phyloP scores from a whole-genome alignment of 306 rosid species.

The Luffa acutangula region DNA sequence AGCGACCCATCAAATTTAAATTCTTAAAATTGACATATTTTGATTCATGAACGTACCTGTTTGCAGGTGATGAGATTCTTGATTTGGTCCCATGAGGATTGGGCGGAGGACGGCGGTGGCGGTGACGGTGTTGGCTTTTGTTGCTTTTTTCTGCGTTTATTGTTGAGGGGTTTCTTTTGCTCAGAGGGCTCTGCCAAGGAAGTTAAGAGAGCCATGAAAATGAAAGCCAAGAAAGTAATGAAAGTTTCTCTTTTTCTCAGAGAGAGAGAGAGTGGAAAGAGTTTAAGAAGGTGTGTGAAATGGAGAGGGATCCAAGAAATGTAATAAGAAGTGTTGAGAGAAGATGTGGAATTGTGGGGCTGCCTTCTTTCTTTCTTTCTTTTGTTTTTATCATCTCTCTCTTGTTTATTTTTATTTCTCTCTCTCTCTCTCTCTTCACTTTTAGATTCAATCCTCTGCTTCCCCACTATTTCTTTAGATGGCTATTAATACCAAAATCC shows the following conservation, averaged over 20 bases:
- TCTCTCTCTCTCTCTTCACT: not conserved
- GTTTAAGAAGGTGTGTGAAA: not conserved
- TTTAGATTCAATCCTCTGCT: not conserved
- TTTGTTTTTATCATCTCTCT: not conserved
- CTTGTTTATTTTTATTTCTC: not conserved
- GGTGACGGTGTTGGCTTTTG: constrained; percentile 22
- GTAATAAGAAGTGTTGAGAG: not conserved
- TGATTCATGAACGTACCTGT: constrained; percentile 23
- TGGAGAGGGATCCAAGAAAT: not conserved
- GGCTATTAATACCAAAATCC: too few relatives aligned
- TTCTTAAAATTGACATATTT: too few relatives aligned
- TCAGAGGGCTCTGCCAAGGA: constrained; percentile 10
- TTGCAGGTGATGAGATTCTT: constrained; percentile 80
- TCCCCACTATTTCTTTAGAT: not conserved
- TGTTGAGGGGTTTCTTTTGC: constrained; percentile 19
- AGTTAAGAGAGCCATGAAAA: not conserved
- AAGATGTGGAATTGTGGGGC: not conserved
- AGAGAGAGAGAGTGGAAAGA: not conserved
- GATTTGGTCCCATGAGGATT: constrained; percentile 83
- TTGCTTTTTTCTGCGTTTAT: constrained; percentile 15
- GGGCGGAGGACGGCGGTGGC: not conserved
- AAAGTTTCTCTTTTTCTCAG: not conserved
- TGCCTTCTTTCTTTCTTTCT: not conserved
- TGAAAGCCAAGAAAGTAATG: not conserved
- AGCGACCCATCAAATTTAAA: too few relatives aligned